These are phyloP conservation scores for Astrephomene gubernaculifera DNA, from an alignment of 139 green algal genomes.

Conservation along the genomic window DNA sequence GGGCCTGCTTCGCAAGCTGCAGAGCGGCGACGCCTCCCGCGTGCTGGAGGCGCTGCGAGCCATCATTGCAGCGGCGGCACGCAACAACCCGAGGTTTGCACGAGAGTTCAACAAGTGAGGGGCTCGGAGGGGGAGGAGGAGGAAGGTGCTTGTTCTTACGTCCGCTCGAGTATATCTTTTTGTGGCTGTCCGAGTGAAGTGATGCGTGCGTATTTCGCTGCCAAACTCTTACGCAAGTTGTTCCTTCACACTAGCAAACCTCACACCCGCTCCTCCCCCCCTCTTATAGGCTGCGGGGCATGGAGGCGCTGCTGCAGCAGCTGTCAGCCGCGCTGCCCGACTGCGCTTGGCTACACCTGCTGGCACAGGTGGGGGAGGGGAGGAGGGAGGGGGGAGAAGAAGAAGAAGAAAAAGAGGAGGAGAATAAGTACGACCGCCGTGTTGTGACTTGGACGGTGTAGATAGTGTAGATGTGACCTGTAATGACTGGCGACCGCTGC, in stretches of 20 bases:
- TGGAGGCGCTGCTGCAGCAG: slow-evolving; percentile 52
- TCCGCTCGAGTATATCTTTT: no score
- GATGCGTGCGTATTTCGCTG: no score
- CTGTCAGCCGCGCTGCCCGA: slow-evolving; percentile 32
- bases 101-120: slow-evolving; percentile 39
- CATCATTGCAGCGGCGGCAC: slow-evolving; percentile 11
- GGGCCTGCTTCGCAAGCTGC: slow-evolving; percentile 25
- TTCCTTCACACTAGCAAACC: no score
- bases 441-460: no score
- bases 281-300: slow-evolving; percentile 32
- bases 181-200: no score
- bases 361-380: slow-evolving; percentile 8
- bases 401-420: no score
- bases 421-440: no score
- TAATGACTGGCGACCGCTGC: not conserved
- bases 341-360: slow-evolving; percentile 36
- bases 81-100: slow-evolving; percentile 7
- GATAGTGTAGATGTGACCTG: not conserved
- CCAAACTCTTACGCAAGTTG: no score
- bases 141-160: no score
- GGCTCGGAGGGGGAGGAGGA: not conserved
- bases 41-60: slow-evolving; percentile 34
- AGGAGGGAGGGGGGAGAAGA: not conserved
- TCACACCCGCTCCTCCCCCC: not conserved
- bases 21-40: not conserved